These are phyloP conservation scores for Ceratocystis variospora DNA, from an alignment of 2,329 filamentous ascomycete species.

Conservation along the genomic window DNA sequence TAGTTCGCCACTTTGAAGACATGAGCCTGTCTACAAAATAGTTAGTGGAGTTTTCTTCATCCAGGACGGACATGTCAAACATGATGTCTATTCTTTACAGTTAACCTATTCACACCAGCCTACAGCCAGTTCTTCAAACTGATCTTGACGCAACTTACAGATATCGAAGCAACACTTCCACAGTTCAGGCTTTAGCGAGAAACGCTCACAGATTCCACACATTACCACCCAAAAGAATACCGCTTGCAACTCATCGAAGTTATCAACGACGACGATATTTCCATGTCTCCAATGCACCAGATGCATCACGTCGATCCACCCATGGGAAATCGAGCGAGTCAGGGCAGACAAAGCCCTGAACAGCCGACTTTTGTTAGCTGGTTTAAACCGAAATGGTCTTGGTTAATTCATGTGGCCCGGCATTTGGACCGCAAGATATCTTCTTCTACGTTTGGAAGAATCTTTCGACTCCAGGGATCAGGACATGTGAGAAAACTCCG, in stretches of 20 bases:
- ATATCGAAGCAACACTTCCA: no score
- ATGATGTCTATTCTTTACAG: no score
- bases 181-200: not conserved
- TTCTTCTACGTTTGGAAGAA: conserved; percentile 35
- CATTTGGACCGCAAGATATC: conserved; percentile 24
- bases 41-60: no score
- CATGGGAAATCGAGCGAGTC: not conserved
- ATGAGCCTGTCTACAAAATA: not conserved
- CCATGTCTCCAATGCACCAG: conserved; percentile 10
- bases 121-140: no score
- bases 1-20: not conserved
- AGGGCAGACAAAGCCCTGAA: not conserved
- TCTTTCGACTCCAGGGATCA: conserved; percentile 51
- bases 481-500: conserved; percentile 41
- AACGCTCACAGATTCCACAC: not conserved
- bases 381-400: conserved; percentile 11
- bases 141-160: no score
- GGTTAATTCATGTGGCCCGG: conserved; percentile 9
- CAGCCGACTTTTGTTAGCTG: conserved; percentile 15
- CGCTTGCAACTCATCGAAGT: not conserved
- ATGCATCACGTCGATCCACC: conserved; percentile 18
- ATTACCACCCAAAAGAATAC: not conserved
- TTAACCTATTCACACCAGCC: no score
- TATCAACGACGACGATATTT: not conserved
- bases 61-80: no score